Evolutionary conservation across 2,329 filamentous ascomycete species (phyloP).

Genomic region (Venturia asperata): DNA sequence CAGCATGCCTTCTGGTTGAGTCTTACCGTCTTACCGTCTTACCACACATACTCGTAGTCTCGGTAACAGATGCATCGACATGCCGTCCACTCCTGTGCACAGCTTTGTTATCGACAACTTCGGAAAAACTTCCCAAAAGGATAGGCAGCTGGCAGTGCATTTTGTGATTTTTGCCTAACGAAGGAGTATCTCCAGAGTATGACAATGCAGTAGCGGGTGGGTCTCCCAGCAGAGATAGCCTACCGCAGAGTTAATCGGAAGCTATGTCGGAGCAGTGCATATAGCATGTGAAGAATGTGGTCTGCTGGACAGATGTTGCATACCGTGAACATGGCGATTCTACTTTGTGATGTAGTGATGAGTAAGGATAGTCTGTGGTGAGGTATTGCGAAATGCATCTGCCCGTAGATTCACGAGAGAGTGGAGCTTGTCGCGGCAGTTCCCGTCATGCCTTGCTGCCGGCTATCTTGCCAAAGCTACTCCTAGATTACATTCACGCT

Average conservation of each 20-base stretch:
- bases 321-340: no score
- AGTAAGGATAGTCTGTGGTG: no score
- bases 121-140: not conserved
- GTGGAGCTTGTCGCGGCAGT: not conserved
- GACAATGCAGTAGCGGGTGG: slow-evolving; percentile 1
- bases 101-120: not conserved
- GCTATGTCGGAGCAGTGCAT: not conserved
- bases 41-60: not conserved
- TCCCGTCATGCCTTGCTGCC: slow-evolving; percentile 1
- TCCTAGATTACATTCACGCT: not conserved
- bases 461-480: not conserved
- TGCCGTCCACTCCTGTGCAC: not conserved
- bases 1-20: not conserved
- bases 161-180: not conserved
- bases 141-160: not conserved
- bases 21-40: not conserved
- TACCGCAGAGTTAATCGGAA: not conserved
- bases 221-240: not conserved
- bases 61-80: not conserved
- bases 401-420: not conserved
- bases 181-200: not conserved
- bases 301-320: no score
- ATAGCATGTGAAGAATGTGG: not conserved
- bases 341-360: no score
- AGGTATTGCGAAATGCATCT: not conserved